Conservation (phyloP, 2,329 filamentous ascomycete genomes). For the Xylariaceae sp. region DNA sequence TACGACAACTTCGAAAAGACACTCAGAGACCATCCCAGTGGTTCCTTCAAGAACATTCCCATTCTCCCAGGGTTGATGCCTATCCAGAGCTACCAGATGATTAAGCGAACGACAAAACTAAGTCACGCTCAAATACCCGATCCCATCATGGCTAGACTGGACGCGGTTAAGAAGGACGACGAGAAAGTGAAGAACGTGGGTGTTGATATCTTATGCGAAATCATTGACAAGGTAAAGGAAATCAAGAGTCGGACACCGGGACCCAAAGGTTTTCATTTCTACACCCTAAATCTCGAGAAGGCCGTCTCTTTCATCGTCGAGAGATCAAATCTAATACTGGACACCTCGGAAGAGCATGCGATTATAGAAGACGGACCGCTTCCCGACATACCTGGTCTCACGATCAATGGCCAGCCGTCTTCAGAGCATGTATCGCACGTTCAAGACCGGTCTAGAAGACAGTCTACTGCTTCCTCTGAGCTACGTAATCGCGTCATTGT, state of each 20-base stretch:
- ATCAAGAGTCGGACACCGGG: slow-evolving; percentile 56
- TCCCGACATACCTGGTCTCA: slow-evolving; percentile 43
- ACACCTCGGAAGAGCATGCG: slow-evolving; percentile 48
- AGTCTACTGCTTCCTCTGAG: slow-evolving; percentile 78
- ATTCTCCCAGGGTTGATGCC: slow-evolving; percentile 97
- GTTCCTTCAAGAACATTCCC: slow-evolving; percentile 78
- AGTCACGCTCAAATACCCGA: slow-evolving; percentile 83
- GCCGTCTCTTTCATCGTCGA: slow-evolving; percentile 92
- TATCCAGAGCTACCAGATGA: slow-evolving; percentile 94
- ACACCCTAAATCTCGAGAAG: slow-evolving; percentile 94
- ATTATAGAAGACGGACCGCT: slow-evolving; percentile 46
- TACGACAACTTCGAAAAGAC: slow-evolving; percentile 77
- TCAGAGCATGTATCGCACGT: slow-evolving; percentile 28
- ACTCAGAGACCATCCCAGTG: slow-evolving; percentile 77
- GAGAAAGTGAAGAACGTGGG: slow-evolving; percentile 78
- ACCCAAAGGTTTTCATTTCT: slow-evolving; percentile 89
- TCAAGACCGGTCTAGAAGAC: slow-evolving; percentile 49
- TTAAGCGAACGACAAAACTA: slow-evolving; percentile 89
- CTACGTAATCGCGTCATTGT: slow-evolving; percentile 87
- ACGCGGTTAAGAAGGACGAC: slow-evolving; percentile 73
- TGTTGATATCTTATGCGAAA: slow-evolving; percentile 78
- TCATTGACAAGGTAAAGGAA: slow-evolving; percentile 74
- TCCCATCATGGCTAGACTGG: slow-evolving; percentile 65
- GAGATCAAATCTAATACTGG: slow-evolving; percentile 71
- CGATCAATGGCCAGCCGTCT: slow-evolving; percentile 49